Base-by-base conservation (phyloP, 805 yeast species). In the Candida chauliodis region DNA sequence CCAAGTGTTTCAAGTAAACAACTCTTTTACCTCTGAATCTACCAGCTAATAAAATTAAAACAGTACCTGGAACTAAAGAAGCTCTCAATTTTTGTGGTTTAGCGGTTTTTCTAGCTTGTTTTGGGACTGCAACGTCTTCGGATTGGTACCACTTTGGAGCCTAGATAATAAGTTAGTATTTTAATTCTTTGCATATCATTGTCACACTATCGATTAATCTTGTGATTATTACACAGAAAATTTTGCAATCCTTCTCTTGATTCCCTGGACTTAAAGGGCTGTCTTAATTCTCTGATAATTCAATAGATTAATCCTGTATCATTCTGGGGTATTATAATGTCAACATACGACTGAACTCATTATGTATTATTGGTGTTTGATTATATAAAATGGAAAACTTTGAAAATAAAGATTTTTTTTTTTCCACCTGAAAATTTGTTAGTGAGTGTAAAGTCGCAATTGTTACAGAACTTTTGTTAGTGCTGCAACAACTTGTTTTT, bases 1-100 rank as follows among this genome's bases (percentile, higher is more conserved):
- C 96, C 67, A 93, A 81, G 73, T 84, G 75, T 84, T 91, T 91
- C 71, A 91, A 83, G 84, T 84, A 85, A 53, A 91, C 98, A 61
- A 93, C 99, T 78, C 98, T 90, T 87, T 91, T 93, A 73, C 99
- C 99, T 76, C 99, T 87, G 95, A 89, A 91, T 76, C 96, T 88
- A 70, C 99, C 99, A 63, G 98, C 97, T 69, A 91, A 81, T 71
- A 91, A 76, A 73, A 91, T 91, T 69, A 93, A 79, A 57, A 91
- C 97, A 65, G 97, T 85, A 71, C 99, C 99, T 73, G 97, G 97
- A 56, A 85, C 95, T 64, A 91, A 78, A 50, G 96, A 84, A 63
- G 95, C 79, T 75, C 98, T 89, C 73, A 93, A 80, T 75, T 85
- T 85, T 75, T 88, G 93, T 65, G 97, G 95, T 69, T 89, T 87